Evolutionary conservation across 1,284 basidiomycete species (phyloP).

Genomic region (Irpex sp.): DNA sequence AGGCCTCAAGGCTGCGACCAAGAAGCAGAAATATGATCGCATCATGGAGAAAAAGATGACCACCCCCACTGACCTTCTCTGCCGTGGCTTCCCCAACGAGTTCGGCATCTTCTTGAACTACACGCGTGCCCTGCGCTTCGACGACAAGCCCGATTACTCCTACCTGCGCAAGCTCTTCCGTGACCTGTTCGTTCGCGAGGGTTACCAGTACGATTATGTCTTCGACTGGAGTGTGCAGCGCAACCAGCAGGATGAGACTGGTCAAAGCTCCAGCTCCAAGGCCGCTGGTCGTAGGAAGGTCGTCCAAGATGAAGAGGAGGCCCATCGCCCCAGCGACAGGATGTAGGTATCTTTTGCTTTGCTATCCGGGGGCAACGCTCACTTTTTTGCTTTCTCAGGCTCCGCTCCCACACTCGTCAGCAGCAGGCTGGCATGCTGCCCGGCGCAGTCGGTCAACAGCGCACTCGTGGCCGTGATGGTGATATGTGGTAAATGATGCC

Average conservation of each 20-base stretch:
- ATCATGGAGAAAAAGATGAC: conserved; percentile 99
- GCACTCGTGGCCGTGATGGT: conserved; percentile 58
- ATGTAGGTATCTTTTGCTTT: conserved; percentile 51
- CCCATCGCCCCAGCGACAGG: conserved; percentile 67
- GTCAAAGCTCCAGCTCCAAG: conserved; percentile 57
- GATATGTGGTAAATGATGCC: conserved; percentile 67
- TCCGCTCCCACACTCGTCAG: conserved; percentile 81
- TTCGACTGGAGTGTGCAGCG: conserved; percentile 97
- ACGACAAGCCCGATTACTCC: conserved; percentile 98
- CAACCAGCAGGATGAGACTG: conserved; percentile 60
- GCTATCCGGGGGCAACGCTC: conserved; percentile 20
- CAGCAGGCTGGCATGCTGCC: conserved; percentile 51
- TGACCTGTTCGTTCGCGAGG: conserved; percentile 94
- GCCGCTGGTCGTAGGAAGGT: conserved; percentile 66
- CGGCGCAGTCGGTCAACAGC: conserved; percentile 61
- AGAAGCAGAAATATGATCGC: conserved; percentile 99
- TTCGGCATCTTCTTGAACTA: conserved; percentile 98
- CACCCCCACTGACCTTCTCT: conserved; percentile 91
- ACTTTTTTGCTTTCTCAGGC: conserved; percentile 43
- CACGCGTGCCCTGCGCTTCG: conserved; percentile 93
- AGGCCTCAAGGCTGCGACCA: conserved; percentile 95
- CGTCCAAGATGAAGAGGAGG: conserved; percentile 71
- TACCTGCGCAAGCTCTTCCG: conserved; percentile 98
- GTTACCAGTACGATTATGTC: conserved; percentile 97
- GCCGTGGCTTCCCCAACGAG: conserved; percentile 96